Percentiles rank a stretch among this genome's conserved stretches.
phyloP scores from a whole-genome alignment of 352 stramenopile genomes.

The Phytopythium chamaehyphon region DNA sequence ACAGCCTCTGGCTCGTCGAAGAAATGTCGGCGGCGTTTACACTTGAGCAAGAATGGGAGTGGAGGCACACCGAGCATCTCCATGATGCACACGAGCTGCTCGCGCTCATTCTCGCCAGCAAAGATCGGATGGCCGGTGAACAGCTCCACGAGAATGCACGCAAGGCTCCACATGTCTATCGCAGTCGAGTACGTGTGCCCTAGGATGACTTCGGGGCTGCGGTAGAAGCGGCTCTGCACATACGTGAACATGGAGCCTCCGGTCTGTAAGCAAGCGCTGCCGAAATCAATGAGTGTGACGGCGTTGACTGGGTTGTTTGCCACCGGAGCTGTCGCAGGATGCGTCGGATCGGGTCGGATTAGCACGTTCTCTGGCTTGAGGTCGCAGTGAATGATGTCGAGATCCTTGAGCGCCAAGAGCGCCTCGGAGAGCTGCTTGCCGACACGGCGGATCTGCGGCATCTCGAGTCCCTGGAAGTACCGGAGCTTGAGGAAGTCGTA shows the following conservation, averaged over 20 bases:
- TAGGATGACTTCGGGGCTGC: constrained; percentile 96
- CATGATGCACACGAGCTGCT: constrained; percentile 88
- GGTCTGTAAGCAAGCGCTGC: constrained; percentile 89
- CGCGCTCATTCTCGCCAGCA: constrained; percentile 72
- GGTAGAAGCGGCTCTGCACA: constrained; percentile 98
- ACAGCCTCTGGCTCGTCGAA: constrained; percentile 38
- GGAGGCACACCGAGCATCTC: constrained; percentile 62
- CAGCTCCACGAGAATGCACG: constrained; percentile 83
- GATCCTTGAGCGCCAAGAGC: constrained; percentile 66
- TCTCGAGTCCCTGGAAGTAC: constrained; percentile 93
- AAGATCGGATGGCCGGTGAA: constrained; percentile 82
- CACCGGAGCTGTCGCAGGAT: constrained; percentile 7
- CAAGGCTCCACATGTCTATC: constrained; percentile 92
- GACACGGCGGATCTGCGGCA: constrained; percentile 86
- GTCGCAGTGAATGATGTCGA: constrained; percentile 96
- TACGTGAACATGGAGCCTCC: constrained; percentile 93
- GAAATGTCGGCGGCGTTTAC: constrained; percentile 59
- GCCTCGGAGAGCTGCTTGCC: constrained; percentile 85
- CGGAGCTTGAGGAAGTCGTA: constrained; percentile 96
- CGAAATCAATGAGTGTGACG: constrained; percentile 96
- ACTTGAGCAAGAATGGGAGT: constrained; percentile 34
- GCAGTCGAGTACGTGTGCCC: constrained; percentile 74
- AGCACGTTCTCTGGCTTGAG: constrained; percentile 98
- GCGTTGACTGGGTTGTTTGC: constrained; percentile 36
- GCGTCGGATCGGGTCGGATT: constrained; percentile 11